Percentiles rank a stretch among this genome's conserved stretches.
Conservation (phyloP, 179 eudicot species). For the Nepenthes alata region DNA sequence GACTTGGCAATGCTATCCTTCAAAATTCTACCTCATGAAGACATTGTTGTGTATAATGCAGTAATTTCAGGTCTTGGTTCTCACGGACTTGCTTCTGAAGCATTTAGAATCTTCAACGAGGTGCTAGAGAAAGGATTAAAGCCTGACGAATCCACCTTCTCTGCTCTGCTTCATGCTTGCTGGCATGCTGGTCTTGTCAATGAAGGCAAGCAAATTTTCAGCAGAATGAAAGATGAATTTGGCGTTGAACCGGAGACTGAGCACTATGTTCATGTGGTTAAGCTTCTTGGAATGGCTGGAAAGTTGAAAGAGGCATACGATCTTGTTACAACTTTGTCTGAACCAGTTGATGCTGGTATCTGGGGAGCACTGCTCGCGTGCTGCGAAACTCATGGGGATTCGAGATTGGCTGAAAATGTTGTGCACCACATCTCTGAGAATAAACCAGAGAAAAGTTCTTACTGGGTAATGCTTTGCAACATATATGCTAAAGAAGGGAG, state of each 20-base stretch:
- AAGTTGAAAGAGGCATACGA: conserved; percentile 57
- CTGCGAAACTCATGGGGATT: conserved; percentile 58
- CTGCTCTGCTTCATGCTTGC: conserved; percentile 66
- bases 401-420: conserved; percentile 39
- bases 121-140: conserved; percentile 24
- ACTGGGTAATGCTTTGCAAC: conserved; percentile 53
- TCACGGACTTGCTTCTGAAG: conserved; percentile 46
- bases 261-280: conserved; percentile 69
- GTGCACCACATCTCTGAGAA: conserved; percentile 25
- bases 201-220: conserved; percentile 39
- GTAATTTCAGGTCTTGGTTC: conserved; percentile 53
- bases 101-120: conserved; percentile 41
- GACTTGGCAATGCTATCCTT: conserved; percentile 40
- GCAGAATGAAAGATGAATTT: conserved; percentile 47
- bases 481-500: conserved; percentile 57
- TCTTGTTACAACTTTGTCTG: conserved; percentile 30
- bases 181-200: conserved; percentile 65
- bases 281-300: conserved; percentile 69
- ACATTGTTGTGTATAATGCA: conserved; percentile 47
- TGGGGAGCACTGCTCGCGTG: conserved; percentile 85
- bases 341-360: conserved; percentile 55
- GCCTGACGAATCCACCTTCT: conserved; percentile 70
- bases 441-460: conserved; percentile 21
- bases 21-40: conserved; percentile 24
- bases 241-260: conserved; percentile 45